Evolutionary conservation across 768 basidiomycete species (phyloP).

Genomic region (Leccinum subtestaceum): DNA sequence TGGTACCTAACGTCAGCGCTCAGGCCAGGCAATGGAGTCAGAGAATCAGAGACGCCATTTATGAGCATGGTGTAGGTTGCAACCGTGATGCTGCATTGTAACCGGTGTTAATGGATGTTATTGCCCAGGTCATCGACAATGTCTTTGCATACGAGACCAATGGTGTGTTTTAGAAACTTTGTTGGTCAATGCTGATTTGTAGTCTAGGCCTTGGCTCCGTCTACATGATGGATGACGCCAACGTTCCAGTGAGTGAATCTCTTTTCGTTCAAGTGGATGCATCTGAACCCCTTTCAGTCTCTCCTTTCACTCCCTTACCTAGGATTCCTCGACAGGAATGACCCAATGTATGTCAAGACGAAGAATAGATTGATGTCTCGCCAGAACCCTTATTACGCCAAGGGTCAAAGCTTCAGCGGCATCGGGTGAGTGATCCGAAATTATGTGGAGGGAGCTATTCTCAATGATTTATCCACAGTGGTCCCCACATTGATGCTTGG

Average conservation of each 20-base stretch:
- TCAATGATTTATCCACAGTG: constrained; percentile 38
- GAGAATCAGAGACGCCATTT: constrained; percentile 58
- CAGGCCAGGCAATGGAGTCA: constrained; percentile 58
- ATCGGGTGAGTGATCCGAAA: constrained; percentile 51
- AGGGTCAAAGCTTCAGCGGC: constrained; percentile 62
- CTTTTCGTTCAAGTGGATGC: background rate
- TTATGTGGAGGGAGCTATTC: background rate
- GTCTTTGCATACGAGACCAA: constrained; percentile 80
- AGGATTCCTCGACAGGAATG: constrained; percentile 61
- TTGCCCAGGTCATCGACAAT: constrained; percentile 52
- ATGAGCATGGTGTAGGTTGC: constrained; percentile 52
- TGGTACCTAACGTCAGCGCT: constrained; percentile 48
- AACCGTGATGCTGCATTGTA: background rate
- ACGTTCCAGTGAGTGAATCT: constrained; percentile 61
- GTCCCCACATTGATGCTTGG: constrained; percentile 71
- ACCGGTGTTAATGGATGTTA: background rate
- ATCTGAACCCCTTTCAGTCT: constrained; percentile 42
- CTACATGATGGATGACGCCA: constrained; percentile 85
- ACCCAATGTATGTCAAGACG: constrained; percentile 64
- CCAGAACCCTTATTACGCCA: constrained; percentile 68
- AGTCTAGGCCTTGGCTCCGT: constrained; percentile 57
- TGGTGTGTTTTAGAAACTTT: constrained; percentile 36
- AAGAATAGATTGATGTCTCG: constrained; percentile 58
- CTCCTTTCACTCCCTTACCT: constrained; percentile 78
- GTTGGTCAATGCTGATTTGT: background rate